phyloP scores from a whole-genome alignment of 2,329 filamentous ascomycete species.

The Cladosporium sp. region DNA sequence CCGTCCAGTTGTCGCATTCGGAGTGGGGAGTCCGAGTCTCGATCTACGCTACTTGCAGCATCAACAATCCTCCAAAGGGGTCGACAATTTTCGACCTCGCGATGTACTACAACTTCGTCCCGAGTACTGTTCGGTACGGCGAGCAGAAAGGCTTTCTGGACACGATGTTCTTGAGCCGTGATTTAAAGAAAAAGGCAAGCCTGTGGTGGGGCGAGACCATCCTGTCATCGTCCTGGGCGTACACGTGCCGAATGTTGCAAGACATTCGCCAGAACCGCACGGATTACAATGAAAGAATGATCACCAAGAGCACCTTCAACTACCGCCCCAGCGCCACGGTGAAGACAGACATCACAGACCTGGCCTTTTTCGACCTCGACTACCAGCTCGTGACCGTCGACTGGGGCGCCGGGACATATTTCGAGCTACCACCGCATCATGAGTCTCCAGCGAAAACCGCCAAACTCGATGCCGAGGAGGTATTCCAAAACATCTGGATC shows the following conservation, averaged over 20 bases:
- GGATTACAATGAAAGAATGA: too few species aligned
- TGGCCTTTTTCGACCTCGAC: too few species aligned
- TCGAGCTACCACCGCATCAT: too few species aligned
- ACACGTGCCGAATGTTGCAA: background rate
- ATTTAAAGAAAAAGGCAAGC: slow-evolving; percentile 6
- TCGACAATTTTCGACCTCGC: slow-evolving; percentile 11
- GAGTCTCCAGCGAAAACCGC: too few species aligned
- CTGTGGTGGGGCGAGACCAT: slow-evolving; percentile 17
- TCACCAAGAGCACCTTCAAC: too few species aligned
- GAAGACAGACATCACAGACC: too few species aligned
- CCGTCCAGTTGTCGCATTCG: slow-evolving; percentile 8
- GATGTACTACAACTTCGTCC: slow-evolving; percentile 13
- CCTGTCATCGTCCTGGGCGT: slow-evolving; percentile 14
- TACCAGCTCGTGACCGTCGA: too few species aligned
- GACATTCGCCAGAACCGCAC: slow-evolving; percentile 10
- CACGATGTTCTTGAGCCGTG: slow-evolving; percentile 11
- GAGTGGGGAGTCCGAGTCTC: slow-evolving; percentile 12
- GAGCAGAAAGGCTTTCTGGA: background rate
- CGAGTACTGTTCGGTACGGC: background rate
- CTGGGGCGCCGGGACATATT: too few species aligned
- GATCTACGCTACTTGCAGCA: slow-evolving; percentile 11
- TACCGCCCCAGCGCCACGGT: too few species aligned
- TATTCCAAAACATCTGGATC: too few species aligned
- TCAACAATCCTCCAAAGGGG: background rate
- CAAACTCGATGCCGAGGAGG: too few species aligned